Base-by-base conservation (phyloP, 306 rosid species). In the Citrullus colocynthis region DNA sequence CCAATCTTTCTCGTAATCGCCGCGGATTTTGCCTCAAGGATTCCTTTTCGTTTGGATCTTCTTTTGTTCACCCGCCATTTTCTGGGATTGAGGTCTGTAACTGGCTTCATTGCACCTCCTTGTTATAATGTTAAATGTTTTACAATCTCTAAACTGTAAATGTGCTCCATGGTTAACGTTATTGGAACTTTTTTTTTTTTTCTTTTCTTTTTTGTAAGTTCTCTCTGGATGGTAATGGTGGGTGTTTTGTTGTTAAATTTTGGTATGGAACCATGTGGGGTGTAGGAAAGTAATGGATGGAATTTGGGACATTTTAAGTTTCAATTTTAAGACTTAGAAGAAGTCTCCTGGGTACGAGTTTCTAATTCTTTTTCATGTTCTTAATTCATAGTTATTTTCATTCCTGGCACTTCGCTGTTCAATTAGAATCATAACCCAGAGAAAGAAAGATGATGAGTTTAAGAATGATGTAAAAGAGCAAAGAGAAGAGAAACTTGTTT, bases 21-120 rank as follows among this genome's bases (percentile, higher is more conserved):
- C 81, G 20, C 18, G 75, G 55, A 4, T 78, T 56, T 54, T 64
- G 13, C 12, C 20, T 36, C 4, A 78, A 78, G n/a, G 75, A 70
- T 54, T 52, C 81, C 2, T 42, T n/a, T 20, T 55, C 86, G 66
- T 49, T 70, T 30, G 89, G 89, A 60, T 85, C 93, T 82, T 44
- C 87, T 65, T 62, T 77, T 34, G 30, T 64, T 70, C 80, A 82
- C 65, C 49, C 76, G 2, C 72, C 81, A 4, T 60, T 75, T 57
- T 75, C 80, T 77, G 42, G 80, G 70, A 12, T 28, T 60, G 48
- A 77, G 80, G 80, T 77, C 6, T 44, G 84, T 15, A 4, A 28
- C 65, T 70, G 70, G 72, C 65, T 45, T 79, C 58, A 45, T 81
- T 72, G 5, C 37, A 14, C 74, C 56, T 44, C 52, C 73, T 4